These are phyloP conservation scores for Ganoderma multipileum DNA, from an alignment of 1,284 basidiomycete genomes.

Conservation along the genomic window DNA sequence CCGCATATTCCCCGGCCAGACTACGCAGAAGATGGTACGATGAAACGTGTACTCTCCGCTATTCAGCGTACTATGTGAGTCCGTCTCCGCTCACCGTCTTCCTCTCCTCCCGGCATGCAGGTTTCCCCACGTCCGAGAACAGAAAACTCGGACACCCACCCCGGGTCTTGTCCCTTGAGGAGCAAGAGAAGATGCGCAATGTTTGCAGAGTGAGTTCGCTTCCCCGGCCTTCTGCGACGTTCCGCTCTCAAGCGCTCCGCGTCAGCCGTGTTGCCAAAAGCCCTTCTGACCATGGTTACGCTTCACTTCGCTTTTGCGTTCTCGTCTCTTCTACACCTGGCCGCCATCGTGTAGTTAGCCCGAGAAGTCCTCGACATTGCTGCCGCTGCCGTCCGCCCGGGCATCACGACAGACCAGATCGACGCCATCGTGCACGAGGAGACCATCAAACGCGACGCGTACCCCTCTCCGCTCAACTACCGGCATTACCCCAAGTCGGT, in stretches of 20 bases:
- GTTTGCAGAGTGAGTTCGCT: constrained; percentile 70
- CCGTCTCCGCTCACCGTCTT: constrained; percentile 26
- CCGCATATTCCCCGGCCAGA: constrained; percentile 82
- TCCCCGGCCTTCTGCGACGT: constrained; percentile 24
- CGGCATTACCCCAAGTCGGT: constrained; percentile 94
- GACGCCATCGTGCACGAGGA: constrained; percentile 97
- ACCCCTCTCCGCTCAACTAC: constrained; percentile 96
- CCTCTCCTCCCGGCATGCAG: constrained; percentile 45
- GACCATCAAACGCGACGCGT: constrained; percentile 89
- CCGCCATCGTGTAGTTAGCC: constrained; percentile 63
- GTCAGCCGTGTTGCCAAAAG: constrained; percentile 19
- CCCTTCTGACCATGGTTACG: constrained; percentile 28
- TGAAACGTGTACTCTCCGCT: constrained; percentile 35
- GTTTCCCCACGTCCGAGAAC: constrained; percentile 67
- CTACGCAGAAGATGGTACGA: constrained; percentile 76
- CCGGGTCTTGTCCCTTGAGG: constrained; percentile 66
- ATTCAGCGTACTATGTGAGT: constrained; percentile 39
- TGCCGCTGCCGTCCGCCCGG: constrained; percentile 85
- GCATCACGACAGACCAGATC: constrained; percentile 94
- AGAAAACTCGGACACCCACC: constrained; percentile 66
- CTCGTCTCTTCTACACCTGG: constrained; percentile 5
- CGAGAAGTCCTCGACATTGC: constrained; percentile 93
- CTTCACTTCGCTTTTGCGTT: constrained; percentile 6
- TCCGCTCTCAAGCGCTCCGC: constrained; percentile 31
- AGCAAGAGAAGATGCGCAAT: constrained; percentile 82